phyloP scores from a whole-genome alignment of 2,329 filamentous ascomycete species.

The Fusarium hostae region DNA sequence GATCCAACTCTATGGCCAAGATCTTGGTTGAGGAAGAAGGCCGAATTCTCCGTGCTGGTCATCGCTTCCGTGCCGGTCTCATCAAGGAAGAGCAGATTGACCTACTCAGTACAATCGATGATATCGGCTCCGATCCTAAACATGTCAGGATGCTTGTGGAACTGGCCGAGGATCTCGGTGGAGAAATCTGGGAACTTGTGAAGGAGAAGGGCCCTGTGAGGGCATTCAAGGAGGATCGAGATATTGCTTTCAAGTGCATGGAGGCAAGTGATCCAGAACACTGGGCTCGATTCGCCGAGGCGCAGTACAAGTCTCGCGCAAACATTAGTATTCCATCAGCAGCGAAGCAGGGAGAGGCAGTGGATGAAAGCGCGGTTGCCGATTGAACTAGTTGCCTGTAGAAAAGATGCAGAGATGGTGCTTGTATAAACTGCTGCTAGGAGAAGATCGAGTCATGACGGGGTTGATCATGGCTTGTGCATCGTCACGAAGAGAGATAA shows the following conservation, averaged over 20 bases:
- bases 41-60: slow-evolving; percentile 64
- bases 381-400: slow-evolving; percentile 46
- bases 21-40: slow-evolving; percentile 68
- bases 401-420: slow-evolving; percentile 4
- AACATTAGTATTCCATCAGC: slow-evolving; percentile 56
- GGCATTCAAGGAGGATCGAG: slow-evolving; percentile 69
- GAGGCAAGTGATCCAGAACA: slow-evolving; percentile 73
- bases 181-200: slow-evolving; percentile 67
- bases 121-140: slow-evolving; percentile 62
- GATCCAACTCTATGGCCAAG: slow-evolving; percentile 65
- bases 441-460: not conserved
- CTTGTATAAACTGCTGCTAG: not conserved
- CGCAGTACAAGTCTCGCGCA: slow-evolving; percentile 67
- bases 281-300: slow-evolving; percentile 71
- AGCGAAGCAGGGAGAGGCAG: slow-evolving; percentile 42
- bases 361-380: slow-evolving; percentile 56
- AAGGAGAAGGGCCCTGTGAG: slow-evolving; percentile 68
- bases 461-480: slow-evolving; percentile 19
- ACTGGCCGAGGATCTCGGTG: slow-evolving; percentile 71
- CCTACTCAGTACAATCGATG: slow-evolving; percentile 60
- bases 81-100: slow-evolving; percentile 64
- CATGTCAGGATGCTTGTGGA: slow-evolving; percentile 66
- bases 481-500: slow-evolving; percentile 12
- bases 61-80: slow-evolving; percentile 66
- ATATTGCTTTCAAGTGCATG: slow-evolving; percentile 60